Percentiles rank a stretch among this genome's conserved stretches.
Conservation (phyloP, 116 monocot genomes). For the Iris pallida region DNA sequence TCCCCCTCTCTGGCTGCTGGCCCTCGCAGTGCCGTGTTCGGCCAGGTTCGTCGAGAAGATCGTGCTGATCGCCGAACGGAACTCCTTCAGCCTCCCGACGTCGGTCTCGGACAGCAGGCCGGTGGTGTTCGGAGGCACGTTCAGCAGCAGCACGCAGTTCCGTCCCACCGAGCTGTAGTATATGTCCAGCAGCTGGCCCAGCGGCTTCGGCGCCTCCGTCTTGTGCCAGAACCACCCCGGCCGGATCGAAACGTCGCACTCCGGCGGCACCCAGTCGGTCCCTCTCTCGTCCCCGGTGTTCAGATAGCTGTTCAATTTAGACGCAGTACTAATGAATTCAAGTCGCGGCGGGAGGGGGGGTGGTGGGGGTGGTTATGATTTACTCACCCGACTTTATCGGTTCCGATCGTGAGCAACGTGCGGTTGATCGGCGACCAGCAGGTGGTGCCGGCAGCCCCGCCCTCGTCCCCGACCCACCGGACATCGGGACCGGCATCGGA, state of each 20-base stretch:
- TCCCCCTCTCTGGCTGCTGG: constrained; percentile 66
- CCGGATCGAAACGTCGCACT: constrained; percentile 89
- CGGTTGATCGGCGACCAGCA: constrained; percentile 80
- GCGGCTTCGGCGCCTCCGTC: constrained; percentile 45
- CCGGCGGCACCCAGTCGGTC: constrained; percentile 86
- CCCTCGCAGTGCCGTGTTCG: constrained; percentile 29
- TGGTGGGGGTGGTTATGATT: neutral
- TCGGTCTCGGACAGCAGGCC: constrained; percentile 61
- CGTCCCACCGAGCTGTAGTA: constrained; percentile 90
- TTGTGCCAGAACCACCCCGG: constrained; percentile 92
- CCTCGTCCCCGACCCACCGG: constrained; percentile 87
- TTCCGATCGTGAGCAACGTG: constrained; percentile 59
- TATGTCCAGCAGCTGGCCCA: constrained; percentile 52
- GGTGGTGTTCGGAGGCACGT: constrained; percentile 75
- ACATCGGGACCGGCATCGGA: constrained; percentile 86
- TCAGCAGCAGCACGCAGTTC: constrained; percentile 85
- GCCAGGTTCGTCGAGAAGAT: constrained; percentile 61
- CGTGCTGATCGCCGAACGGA: constrained; percentile 47
- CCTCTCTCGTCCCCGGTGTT: constrained; percentile 62
- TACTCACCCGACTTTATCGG: constrained; percentile 40
- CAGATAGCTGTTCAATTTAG: constrained; percentile 44
- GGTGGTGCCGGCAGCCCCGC: constrained; percentile 60
- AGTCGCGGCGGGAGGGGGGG: neutral
- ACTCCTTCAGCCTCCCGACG: constrained; percentile 38
- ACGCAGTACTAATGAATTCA: neutral